Evolutionary conservation across 805 yeast genomes (phyloP).

Genomic region (Lachancea lanzarotensis): DNA sequence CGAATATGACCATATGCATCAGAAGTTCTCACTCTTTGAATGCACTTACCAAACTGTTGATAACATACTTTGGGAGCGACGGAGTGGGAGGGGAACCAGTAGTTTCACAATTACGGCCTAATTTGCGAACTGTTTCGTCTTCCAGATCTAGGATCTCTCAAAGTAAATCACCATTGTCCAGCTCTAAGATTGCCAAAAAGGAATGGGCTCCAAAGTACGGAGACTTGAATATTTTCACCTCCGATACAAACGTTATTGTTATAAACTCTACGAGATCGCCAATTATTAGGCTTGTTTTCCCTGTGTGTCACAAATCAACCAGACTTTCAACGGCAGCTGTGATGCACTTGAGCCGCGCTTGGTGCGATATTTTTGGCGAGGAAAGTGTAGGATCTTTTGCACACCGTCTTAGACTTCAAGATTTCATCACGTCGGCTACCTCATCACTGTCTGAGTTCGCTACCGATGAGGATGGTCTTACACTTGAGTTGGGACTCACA

Average conservation of each 20-base stretch:
- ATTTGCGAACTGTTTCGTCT: neutral
- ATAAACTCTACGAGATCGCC: constrained; percentile 35
- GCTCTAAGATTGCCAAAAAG: constrained; percentile 19
- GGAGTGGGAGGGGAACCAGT: neutral
- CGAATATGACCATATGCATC: constrained; percentile 51
- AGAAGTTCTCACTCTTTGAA: constrained; percentile 64
- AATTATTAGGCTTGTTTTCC: constrained; percentile 43
- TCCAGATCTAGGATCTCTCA: neutral
- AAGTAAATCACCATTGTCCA: neutral
- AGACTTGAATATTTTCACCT: constrained; percentile 20
- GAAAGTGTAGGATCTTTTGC: constrained; percentile 50
- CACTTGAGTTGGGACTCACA: constrained; percentile 47
- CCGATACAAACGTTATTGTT: constrained; percentile 30
- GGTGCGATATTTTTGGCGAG: constrained; percentile 60
- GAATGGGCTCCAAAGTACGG: constrained; percentile 18
- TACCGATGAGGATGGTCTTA: constrained; percentile 35
- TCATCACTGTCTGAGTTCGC: constrained; percentile 40
- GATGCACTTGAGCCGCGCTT: constrained; percentile 34
- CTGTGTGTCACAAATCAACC: constrained; percentile 20
- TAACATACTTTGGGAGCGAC: constrained; percentile 38
- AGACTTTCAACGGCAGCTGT: constrained; percentile 20
- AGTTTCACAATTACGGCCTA: neutral
- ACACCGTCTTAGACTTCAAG: constrained; percentile 32
- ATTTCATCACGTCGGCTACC: constrained; percentile 34
- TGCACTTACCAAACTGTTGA: constrained; percentile 45